Evolutionary conservation across 1,139 yeast genomes (phyloP).

Genomic region (Pichia sp.): DNA sequence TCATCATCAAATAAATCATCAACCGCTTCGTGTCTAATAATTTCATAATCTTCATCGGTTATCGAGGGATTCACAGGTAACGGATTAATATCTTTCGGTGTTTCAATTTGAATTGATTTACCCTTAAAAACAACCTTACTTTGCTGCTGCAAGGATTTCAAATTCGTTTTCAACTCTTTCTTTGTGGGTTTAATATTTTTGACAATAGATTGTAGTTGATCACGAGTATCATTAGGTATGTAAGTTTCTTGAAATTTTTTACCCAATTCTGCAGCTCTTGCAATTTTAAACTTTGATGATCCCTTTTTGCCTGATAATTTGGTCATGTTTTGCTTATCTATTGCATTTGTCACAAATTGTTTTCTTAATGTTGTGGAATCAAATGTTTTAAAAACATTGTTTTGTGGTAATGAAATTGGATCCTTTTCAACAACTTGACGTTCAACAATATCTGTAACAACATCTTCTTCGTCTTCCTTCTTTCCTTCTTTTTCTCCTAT

Average conservation of each 20-base stretch:
- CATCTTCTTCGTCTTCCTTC: conserved; percentile 7
- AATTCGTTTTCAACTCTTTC: conserved; percentile 5
- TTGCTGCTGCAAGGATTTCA: conserved; percentile 14
- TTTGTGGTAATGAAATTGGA: not conserved
- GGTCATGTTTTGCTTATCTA: conserved; percentile 1
- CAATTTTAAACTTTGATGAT: conserved; percentile 13
- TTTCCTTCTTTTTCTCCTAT: conserved; percentile 9
- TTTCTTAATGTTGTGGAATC: conserved; percentile 5
- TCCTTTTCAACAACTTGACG: conserved; percentile 16
- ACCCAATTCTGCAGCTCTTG: conserved; percentile 16
- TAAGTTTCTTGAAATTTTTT: conserved; percentile 15
- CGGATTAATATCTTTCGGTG: conserved; percentile 21
- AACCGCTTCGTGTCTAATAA: conserved; percentile 18
- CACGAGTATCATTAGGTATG: conserved; percentile 10
- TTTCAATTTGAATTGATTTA: conserved; percentile 3
- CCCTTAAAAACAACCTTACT: not conserved
- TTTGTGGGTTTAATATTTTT: not conserved
- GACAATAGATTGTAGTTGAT: conserved; percentile 3
- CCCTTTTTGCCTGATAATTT: conserved; percentile 15
- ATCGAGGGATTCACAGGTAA: conserved; percentile 11
- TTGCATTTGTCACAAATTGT: conserved; percentile 1
- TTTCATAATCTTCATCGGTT: conserved; percentile 20
- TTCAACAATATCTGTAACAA: conserved; percentile 25
- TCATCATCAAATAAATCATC: conserved; percentile 21
- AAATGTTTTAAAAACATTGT: conserved; percentile 8